Percentiles rank a stretch among this genome's conserved stretches.
These are phyloP conservation scores for Arabidopsis hybrid DNA, from an alignment of 441 rosid species.

Conservation along the genomic window DNA sequence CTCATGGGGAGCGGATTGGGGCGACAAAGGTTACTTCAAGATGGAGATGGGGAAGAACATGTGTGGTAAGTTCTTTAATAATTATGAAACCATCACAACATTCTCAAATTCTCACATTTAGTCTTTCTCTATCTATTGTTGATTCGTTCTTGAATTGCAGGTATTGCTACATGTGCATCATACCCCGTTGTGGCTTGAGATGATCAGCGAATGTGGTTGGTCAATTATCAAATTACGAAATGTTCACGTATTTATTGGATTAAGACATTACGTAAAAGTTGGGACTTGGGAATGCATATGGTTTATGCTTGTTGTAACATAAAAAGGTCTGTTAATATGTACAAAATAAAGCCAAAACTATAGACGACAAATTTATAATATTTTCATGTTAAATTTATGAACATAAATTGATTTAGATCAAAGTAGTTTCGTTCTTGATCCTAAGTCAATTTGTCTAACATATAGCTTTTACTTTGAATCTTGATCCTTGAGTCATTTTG, in stretches of 20 bases:
- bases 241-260: constrained; percentile 29
- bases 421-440: constrained; percentile 10
- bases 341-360: constrained; percentile 23
- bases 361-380: constrained; percentile 1
- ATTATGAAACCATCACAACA: constrained; percentile 1
- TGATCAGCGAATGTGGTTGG: constrained; percentile 29
- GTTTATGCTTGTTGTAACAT: constrained; percentile 38
- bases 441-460: neutral
- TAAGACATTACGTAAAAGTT: constrained; percentile 19
- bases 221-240: constrained; percentile 17
- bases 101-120: neutral
- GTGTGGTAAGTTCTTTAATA: constrained; percentile 74
- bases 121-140: constrained; percentile 20
- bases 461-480: neutral
- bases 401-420: neutral
- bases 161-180: constrained; percentile 92
- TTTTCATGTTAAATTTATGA: constrained; percentile 2
- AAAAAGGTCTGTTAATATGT: constrained; percentile 38
- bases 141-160: constrained; percentile 51
- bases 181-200: constrained; percentile 85
- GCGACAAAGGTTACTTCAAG: constrained; percentile 86
- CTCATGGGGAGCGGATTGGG: constrained; percentile 92
- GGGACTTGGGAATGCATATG: constrained; percentile 36
- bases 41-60: constrained; percentile 95
- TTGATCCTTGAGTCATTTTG: too few species aligned